Percentiles rank a stretch among this genome's conserved stretches.
Conservation (phyloP, 257 asterid species). For the Orobanche coerulescens region DNA sequence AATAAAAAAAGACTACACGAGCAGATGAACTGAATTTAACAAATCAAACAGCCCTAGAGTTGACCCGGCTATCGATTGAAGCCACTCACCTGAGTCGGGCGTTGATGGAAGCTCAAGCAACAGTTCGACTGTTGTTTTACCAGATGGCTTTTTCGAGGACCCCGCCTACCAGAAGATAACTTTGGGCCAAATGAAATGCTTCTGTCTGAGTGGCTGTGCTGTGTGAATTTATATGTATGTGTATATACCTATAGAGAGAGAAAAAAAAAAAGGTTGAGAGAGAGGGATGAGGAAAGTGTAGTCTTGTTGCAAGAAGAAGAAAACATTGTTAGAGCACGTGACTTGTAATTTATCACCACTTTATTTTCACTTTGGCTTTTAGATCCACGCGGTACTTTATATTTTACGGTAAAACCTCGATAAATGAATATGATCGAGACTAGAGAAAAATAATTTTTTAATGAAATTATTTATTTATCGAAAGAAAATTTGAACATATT, state of each 20-base stretch:
- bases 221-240: slow-evolving; percentile 23
- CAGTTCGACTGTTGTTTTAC: slow-evolving; percentile 16
- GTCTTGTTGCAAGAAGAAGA: slow-evolving; percentile 25
- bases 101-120: slow-evolving; percentile 19
- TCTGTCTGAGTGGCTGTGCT: slow-evolving; percentile 14
- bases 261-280: slow-evolving; percentile 8
- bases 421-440: too few relatives aligned
- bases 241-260: slow-evolving; percentile 12
- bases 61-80: slow-evolving; percentile 35
- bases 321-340: slow-evolving; percentile 31
- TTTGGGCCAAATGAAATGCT: slow-evolving; percentile 29
- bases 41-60: slow-evolving; percentile 37
- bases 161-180: slow-evolving; percentile 24
- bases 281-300: slow-evolving; percentile 19
- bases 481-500: too few relatives aligned
- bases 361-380: too few relatives aligned
- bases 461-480: too few relatives aligned
- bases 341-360: slow-evolving; percentile 2
- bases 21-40: slow-evolving; percentile 22
- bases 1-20: slow-evolving; percentile 12
- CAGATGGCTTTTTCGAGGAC: slow-evolving; percentile 20
- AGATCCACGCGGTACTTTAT: too few relatives aligned
- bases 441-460: too few relatives aligned
- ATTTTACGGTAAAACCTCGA: too few relatives aligned
- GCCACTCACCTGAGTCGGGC: slow-evolving; percentile 32